These are phyloP conservation scores for Marasmius fiardii DNA, from an alignment of 1,284 basidiomycete genomes.

Conservation along the genomic window DNA sequence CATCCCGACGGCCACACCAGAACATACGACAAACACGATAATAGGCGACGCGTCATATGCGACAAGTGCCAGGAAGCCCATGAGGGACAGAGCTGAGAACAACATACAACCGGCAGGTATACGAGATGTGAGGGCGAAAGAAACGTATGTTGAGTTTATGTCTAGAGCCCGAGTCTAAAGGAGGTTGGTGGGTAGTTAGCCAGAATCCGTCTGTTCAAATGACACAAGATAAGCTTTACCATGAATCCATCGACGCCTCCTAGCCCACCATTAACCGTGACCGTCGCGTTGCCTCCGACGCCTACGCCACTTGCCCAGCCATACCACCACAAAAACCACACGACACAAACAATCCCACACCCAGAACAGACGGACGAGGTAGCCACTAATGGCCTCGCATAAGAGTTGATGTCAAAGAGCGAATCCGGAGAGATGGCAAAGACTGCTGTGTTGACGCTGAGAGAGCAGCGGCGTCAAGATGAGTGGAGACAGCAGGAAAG, in stretches of 20 bases:
- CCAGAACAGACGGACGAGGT: slow-evolving; percentile 55
- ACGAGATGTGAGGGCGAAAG: slow-evolving; percentile 62
- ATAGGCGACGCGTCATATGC: slow-evolving; percentile 60
- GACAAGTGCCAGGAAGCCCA: slow-evolving; percentile 55
- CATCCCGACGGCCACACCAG: slow-evolving; percentile 52
- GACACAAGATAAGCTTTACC: background rate
- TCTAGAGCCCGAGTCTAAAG: slow-evolving; percentile 49
- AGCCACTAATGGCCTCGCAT: slow-evolving; percentile 47
- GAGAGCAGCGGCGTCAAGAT: background rate
- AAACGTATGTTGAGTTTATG: slow-evolving; percentile 56
- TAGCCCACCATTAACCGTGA: background rate
- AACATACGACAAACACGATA: slow-evolving; percentile 55
- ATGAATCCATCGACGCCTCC: background rate
- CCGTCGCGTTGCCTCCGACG: background rate
- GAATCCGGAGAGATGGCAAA: slow-evolving; percentile 56
- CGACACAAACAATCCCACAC: slow-evolving; percentile 55
- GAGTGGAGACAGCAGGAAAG: background rate
- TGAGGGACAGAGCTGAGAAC: slow-evolving; percentile 47
- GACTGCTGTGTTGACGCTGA: slow-evolving; percentile 48
- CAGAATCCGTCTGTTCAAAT: background rate
- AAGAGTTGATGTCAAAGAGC: slow-evolving; percentile 41
- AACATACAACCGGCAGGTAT: slow-evolving; percentile 59
- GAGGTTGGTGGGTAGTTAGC: background rate
- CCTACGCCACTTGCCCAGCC: slow-evolving; percentile 34
- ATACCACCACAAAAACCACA: slow-evolving; percentile 63